A percentile compares a stretch with the other conserved stretches of the same genome.
phyloP scores from a whole-genome alignment of 208 protist genomes.

The Crithidia sp. region DNA sequence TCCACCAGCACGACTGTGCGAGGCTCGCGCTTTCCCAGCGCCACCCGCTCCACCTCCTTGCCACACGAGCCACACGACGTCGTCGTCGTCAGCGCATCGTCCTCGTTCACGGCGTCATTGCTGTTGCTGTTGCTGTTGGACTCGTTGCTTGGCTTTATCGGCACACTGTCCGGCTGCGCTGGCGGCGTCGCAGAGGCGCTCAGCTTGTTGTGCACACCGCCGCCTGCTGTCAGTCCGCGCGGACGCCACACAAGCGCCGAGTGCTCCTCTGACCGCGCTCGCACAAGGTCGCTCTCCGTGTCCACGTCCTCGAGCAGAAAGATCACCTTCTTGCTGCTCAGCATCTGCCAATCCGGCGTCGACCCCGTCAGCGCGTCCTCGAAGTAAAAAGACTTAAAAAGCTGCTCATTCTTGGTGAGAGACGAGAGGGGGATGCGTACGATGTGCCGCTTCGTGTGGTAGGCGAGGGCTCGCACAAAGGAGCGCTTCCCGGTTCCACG shows the following conservation, averaged over 20 bases:
- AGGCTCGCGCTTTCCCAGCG: background rate
- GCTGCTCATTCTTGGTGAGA: conserved; percentile 18
- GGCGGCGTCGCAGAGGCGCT: too few relatives aligned
- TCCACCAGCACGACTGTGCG: background rate
- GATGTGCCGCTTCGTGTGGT: conserved; percentile 34
- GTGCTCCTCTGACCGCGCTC: background rate
- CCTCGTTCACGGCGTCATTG: background rate
- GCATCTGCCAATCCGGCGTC: conserved; percentile 21
- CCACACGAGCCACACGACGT: background rate
- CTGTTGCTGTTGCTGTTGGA: background rate
- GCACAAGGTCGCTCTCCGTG: conserved; percentile 17
- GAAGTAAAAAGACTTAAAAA: conserved; percentile 30
- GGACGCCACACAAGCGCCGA: conserved; percentile 5
- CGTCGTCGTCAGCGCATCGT: background rate
- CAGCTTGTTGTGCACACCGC: background rate
- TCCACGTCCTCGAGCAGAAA: conserved; percentile 36
- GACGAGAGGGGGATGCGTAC: conserved; percentile 24
- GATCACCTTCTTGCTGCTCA: conserved; percentile 32
- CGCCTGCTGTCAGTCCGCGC: conserved; percentile 19
- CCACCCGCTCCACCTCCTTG: background rate
- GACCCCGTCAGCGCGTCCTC: background rate
- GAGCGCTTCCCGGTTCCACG: conserved; percentile 37
- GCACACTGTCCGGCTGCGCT: too few relatives aligned
- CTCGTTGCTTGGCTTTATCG: too few relatives aligned
- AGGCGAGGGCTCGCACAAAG: conserved; percentile 30